Evolutionary conservation across 2,329 filamentous ascomycete genomes (phyloP).

Genomic region (Dactylellina cionopaga): DNA sequence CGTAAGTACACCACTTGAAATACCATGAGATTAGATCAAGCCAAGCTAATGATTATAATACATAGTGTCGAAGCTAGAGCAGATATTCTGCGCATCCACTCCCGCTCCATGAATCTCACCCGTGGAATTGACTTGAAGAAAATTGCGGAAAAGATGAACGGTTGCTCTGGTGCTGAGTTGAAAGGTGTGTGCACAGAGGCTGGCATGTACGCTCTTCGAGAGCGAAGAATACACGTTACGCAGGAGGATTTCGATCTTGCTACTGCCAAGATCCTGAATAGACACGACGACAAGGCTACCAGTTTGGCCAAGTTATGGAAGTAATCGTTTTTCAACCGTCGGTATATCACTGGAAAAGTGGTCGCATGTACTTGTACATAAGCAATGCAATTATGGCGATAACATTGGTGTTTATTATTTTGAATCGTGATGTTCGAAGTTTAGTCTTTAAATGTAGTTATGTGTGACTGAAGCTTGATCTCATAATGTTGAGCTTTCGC

Average conservation of each 20-base stretch:
- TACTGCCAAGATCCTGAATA: conserved; percentile 99
- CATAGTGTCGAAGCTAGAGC: conserved; percentile 84
- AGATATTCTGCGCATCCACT: conserved; percentile 97
- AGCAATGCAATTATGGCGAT: conserved; percentile 26
- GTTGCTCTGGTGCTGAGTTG: conserved; percentile 94
- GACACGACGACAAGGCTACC: conserved; percentile 98
- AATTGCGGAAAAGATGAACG: conserved; percentile 99
- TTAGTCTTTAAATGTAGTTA: too few relatives aligned
- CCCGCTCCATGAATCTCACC: conserved; percentile 97
- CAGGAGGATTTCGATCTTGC: conserved; percentile 99
- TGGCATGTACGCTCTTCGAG: conserved; percentile 95
- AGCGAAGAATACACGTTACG: conserved; percentile 95
- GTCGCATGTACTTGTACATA: conserved; percentile 51
- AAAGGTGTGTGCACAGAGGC: conserved; percentile 99
- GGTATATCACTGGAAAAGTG: neutral
- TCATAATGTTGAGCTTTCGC: conserved; percentile 18
- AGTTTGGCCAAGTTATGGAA: conserved; percentile 89
- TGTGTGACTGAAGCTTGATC: conserved; percentile 12
- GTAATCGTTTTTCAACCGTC: conserved; percentile 61
- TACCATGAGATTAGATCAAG: neutral
- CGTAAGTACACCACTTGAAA: conserved; percentile 62
- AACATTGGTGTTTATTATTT: conserved; percentile 15
- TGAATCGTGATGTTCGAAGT: neutral
- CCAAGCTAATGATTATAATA: conserved; percentile 12
- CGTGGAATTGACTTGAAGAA: conserved; percentile 97